phyloP scores from a whole-genome alignment of 352 stramenopile species.

The Phytophthora foliorum region DNA sequence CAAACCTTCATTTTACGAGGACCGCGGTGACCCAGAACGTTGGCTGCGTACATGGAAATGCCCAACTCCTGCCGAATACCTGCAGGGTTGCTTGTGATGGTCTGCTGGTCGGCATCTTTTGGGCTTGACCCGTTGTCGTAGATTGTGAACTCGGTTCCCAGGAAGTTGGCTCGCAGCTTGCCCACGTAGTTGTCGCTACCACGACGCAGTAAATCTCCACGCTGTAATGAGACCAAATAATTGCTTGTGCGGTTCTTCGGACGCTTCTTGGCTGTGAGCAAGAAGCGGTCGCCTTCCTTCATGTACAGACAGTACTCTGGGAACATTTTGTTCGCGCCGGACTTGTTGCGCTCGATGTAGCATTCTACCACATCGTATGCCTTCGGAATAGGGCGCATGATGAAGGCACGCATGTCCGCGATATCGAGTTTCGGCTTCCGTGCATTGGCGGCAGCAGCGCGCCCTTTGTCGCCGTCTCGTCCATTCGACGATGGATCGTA shows the following conservation, averaged over 20 bases:
- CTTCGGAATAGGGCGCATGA: conserved; percentile 87
- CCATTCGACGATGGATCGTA: conserved; percentile 53
- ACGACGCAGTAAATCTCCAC: conserved; percentile 92
- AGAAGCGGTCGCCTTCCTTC: conserved; percentile 96
- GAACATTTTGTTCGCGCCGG: conserved; percentile 94
- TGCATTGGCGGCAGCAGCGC: conserved; percentile 33
- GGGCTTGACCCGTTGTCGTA: conserved; percentile 96
- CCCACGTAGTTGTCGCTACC: conserved; percentile 95
- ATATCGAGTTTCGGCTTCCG: conserved; percentile 89
- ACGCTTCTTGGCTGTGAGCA: conserved; percentile 97
- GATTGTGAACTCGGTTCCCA: conserved; percentile 98
- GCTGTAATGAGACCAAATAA: conserved; percentile 96
- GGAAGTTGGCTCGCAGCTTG: conserved; percentile 97
- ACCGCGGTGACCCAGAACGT: conserved; percentile 94
- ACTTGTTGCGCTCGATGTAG: conserved; percentile 95
- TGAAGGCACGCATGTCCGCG: conserved; percentile 81
- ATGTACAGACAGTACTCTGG: conserved; percentile 93
- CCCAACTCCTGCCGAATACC: conserved; percentile 93
- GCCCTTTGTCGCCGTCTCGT: conserved; percentile 36
- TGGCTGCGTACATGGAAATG: conserved; percentile 94
- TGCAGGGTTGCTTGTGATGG: conserved; percentile 77
- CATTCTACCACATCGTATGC: conserved; percentile 94
- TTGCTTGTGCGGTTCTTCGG: conserved; percentile 98
- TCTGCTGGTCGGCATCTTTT: conserved; percentile 88
- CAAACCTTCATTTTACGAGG: conserved; percentile 98